A percentile compares a stretch with the other conserved stretches of the same genome.
phyloP scores from a whole-genome alignment of 2,329 filamentous ascomycete species.

The Waltergamsia citrina region DNA sequence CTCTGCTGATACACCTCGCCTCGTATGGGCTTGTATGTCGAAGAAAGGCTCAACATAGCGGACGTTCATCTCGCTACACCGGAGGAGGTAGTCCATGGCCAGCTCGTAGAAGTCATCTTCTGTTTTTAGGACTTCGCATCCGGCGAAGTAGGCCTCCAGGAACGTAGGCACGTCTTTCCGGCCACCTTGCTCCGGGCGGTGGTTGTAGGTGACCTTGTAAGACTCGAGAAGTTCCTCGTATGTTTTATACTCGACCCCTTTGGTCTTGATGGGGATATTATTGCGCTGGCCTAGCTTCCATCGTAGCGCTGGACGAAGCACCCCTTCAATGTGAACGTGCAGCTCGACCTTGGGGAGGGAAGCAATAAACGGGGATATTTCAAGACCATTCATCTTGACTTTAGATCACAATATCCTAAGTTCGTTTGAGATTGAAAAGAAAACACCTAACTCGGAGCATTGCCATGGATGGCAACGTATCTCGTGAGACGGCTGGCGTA shows the following conservation, averaged over 20 bases:
- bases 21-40: conserved; percentile 65
- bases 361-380: conserved; percentile 37
- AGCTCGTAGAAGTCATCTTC: conserved; percentile 60
- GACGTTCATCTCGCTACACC: conserved; percentile 53
- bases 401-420: too few species aligned
- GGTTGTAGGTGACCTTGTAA: conserved; percentile 49
- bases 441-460: too few species aligned
- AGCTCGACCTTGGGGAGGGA: conserved; percentile 71
- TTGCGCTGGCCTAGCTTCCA: conserved; percentile 60
- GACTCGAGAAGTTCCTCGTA: conserved; percentile 46
- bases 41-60: conserved; percentile 70
- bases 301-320: conserved; percentile 56
- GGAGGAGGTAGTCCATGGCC: conserved; percentile 59
- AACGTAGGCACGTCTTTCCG: conserved; percentile 29
- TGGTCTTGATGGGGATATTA: conserved; percentile 47
- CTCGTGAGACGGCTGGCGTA: too few species aligned
- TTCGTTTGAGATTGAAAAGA: not conserved
- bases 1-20: conserved; percentile 49
- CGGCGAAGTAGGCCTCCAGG: conserved; percentile 65
- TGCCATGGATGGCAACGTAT: too few species aligned
- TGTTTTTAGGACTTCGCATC: conserved; percentile 62
- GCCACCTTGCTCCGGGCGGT: conserved; percentile 25
- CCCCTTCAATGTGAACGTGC: conserved; percentile 70
- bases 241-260: conserved; percentile 41
- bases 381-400: conserved; percentile 1